phyloP scores from a whole-genome alignment of 2,329 filamentous ascomycete genomes.

The Penicillium verrucosum region DNA sequence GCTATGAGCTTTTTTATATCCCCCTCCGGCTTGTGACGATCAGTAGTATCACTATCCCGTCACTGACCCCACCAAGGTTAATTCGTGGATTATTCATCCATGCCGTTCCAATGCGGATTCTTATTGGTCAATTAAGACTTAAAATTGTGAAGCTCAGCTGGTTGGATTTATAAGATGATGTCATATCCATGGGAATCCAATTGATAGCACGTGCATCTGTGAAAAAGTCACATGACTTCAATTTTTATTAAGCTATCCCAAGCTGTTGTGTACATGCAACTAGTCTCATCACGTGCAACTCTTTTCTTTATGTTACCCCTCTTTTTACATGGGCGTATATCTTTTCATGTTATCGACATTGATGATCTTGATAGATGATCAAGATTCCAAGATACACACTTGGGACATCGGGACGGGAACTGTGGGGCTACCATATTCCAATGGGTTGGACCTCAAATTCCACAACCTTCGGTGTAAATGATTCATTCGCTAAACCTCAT shows the following conservation, averaged over 20 bases:
- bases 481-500: no score
- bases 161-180: no score
- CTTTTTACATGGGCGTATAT: background rate
- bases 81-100: background rate
- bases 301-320: background rate
- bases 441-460: background rate
- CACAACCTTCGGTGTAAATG: background rate
- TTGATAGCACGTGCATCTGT: no score
- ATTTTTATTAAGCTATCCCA: no score
- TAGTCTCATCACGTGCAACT: no score
- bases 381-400: background rate
- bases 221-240: no score
- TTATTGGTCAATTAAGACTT: no score
- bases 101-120: no score
- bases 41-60: constrained; percentile 11
- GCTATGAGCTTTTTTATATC: background rate
- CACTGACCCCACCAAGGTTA: constrained; percentile 1
- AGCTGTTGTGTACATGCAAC: no score
- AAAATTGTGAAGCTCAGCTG: no score
- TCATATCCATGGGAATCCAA: no score
- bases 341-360: background rate
- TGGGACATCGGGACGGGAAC: background rate
- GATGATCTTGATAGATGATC: background rate
- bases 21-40: background rate
- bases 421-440: background rate